Evolutionary conservation across 129 eudicot species (phyloP).

Genomic region (Tagetes patula): DNA sequence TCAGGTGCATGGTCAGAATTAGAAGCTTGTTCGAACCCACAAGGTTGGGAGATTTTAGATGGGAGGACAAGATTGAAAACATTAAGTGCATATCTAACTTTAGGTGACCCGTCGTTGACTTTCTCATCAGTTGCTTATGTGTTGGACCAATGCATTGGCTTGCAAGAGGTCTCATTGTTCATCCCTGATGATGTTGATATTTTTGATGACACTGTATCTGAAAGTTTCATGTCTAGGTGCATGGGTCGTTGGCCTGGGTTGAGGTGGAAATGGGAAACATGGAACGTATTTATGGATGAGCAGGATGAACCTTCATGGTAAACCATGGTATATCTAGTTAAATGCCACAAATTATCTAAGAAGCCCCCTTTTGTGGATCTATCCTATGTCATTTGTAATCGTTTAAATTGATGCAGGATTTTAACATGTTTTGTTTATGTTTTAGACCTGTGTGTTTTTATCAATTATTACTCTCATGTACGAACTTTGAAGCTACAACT

Average conservation of each 20-base stretch:
- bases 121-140: constrained; percentile 39
- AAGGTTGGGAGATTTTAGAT: constrained; percentile 32
- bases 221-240: constrained; percentile 43
- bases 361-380: too few relatives aligned
- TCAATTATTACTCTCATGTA: too few relatives aligned
- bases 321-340: too few relatives aligned
- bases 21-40: constrained; percentile 30
- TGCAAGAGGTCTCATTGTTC: constrained; percentile 39
- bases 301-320: too few relatives aligned
- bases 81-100: constrained; percentile 43
- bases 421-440: too few relatives aligned
- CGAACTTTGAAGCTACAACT: too few relatives aligned
- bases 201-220: constrained; percentile 18
- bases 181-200: constrained; percentile 41
- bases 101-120: constrained; percentile 10
- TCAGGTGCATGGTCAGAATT: constrained; percentile 50
- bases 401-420: too few relatives aligned
- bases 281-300: constrained; percentile 18
- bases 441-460: too few relatives aligned
- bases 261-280: constrained; percentile 58
- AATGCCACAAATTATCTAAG: too few relatives aligned
- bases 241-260: constrained; percentile 39
- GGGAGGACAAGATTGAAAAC: constrained; percentile 43
- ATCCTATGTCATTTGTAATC: too few relatives aligned
- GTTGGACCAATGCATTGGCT: constrained; percentile 41